A percentile compares a stretch with the other conserved stretches of the same genome.
These are phyloP conservation scores for Calonectria leucothoes DNA, from an alignment of 2,329 filamentous ascomycete species.

Conservation along the genomic window DNA sequence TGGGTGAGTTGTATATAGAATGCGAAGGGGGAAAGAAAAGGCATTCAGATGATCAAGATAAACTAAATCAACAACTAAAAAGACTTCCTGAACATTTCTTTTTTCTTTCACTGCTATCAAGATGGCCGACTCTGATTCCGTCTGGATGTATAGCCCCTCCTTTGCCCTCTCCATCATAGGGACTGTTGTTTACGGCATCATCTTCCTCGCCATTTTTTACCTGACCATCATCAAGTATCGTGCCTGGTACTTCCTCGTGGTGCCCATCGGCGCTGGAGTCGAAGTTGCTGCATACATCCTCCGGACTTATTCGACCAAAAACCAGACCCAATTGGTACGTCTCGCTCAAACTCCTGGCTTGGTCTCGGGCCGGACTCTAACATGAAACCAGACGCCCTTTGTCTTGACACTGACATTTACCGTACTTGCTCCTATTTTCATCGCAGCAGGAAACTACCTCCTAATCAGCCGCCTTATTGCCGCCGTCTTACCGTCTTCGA, in stretches of 20 bases:
- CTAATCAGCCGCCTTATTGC: conserved; percentile 60
- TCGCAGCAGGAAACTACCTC: conserved; percentile 63
- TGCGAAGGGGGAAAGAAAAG: neutral
- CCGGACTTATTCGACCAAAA: conserved; percentile 50
- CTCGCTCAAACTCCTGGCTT: neutral
- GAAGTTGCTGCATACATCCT: conserved; percentile 57
- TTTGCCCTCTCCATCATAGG: conserved; percentile 55
- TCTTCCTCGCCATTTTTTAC: conserved; percentile 52
- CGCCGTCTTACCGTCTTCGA: conserved; percentile 46
- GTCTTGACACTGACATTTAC: conserved; percentile 54
- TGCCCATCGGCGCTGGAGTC: conserved; percentile 54
- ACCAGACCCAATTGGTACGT: conserved; percentile 49
- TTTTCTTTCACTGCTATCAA: neutral
- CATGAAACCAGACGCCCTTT: conserved; percentile 47
- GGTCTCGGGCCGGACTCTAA: neutral
- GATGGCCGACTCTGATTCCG: conserved; percentile 42
- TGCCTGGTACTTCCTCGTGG: conserved; percentile 55
- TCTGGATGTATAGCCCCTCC: conserved; percentile 60
- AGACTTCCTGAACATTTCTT: neutral
- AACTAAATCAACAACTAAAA: neutral
- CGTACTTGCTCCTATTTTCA: conserved; percentile 61
- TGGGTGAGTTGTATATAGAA: conserved; percentile 6
- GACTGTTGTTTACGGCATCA: conserved; percentile 52
- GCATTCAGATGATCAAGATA: neutral
- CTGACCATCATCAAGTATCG: conserved; percentile 55